Evolutionary conservation across 208 protist species (phyloP).

Genomic region (Crithidia brevicula): DNA sequence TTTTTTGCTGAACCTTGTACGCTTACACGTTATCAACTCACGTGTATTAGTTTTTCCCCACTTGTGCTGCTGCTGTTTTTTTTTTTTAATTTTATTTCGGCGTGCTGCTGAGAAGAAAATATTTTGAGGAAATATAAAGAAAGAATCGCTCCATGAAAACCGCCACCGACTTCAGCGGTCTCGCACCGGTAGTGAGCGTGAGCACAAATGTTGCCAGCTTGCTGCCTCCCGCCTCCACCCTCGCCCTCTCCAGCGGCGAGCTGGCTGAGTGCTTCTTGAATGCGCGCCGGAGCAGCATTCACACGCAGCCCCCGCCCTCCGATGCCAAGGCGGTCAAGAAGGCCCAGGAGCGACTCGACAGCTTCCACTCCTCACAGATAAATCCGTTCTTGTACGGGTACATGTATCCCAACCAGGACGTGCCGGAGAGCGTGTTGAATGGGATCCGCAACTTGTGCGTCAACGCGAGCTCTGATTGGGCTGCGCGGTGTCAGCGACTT

Average conservation of each 20-base stretch:
- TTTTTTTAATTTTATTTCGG: too few species aligned
- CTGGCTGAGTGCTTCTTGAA: constrained; percentile 65
- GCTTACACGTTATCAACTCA: too few species aligned
- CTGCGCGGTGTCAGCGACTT: constrained; percentile 66
- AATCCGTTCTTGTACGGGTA: constrained; percentile 78
- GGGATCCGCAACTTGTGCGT: constrained; percentile 62
- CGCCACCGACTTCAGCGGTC: constrained; percentile 22
- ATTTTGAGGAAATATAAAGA: too few species aligned
- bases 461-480: constrained; percentile 66
- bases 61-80: too few species aligned
- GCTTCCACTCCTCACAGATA: constrained; percentile 71
- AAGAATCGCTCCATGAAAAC: too few species aligned
- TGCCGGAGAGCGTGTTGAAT: constrained; percentile 59
- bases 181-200: constrained; percentile 36
- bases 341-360: constrained; percentile 49
- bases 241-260: constrained; percentile 46
- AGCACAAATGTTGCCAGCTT: constrained; percentile 60
- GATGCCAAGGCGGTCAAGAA: constrained; percentile 71
- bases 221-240: constrained; percentile 9
- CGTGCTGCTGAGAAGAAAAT: too few species aligned
- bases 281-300: constrained; percentile 63
- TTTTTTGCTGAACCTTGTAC: too few species aligned
- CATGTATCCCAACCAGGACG: constrained; percentile 59
- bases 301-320: constrained; percentile 63
- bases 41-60: too few species aligned